Evolutionary conservation across 305 asterid genomes (phyloP).

Genomic region (Solanum chacoense): DNA sequence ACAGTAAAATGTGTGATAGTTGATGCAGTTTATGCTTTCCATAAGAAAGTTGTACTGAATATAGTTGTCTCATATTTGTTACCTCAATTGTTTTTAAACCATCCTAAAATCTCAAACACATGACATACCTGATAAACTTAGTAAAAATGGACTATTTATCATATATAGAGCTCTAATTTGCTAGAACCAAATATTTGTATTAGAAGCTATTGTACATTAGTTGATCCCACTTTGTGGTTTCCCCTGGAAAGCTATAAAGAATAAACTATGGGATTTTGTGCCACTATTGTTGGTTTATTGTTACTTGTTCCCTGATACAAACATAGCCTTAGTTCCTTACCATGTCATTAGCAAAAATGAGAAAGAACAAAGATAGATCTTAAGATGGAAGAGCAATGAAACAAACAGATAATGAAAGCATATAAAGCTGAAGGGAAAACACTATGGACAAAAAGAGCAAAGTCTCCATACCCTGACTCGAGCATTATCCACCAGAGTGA

Average conservation of each 20-base stretch:
- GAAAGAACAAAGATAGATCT: neutral
- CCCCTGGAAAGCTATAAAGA: neutral
- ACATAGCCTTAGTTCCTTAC: neutral
- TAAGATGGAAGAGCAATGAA: neutral
- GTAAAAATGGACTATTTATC: neutral
- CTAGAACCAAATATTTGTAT: neutral
- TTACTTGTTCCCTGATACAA: neutral
- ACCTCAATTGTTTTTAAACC: neutral
- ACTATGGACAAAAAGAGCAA: neutral
- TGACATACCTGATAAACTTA: neutral
- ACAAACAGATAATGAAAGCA: neutral
- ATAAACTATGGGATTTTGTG: neutral
- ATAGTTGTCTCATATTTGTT: neutral
- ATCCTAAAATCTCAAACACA: neutral
- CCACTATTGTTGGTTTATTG: neutral
- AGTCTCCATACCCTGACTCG: constrained; percentile 60
- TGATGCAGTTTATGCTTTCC: neutral
- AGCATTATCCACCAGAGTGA: constrained; percentile 82
- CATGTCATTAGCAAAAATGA: neutral
- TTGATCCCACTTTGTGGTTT: neutral
- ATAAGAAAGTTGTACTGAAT: neutral
- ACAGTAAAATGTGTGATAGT: neutral
- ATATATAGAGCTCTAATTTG: neutral
- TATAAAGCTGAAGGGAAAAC: neutral
- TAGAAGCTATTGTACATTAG: neutral